A percentile compares a stretch with the other conserved stretches of the same genome.
phyloP scores from a whole-genome alignment of 805 yeast genomes.

The Sugiyamaella floridensis region DNA sequence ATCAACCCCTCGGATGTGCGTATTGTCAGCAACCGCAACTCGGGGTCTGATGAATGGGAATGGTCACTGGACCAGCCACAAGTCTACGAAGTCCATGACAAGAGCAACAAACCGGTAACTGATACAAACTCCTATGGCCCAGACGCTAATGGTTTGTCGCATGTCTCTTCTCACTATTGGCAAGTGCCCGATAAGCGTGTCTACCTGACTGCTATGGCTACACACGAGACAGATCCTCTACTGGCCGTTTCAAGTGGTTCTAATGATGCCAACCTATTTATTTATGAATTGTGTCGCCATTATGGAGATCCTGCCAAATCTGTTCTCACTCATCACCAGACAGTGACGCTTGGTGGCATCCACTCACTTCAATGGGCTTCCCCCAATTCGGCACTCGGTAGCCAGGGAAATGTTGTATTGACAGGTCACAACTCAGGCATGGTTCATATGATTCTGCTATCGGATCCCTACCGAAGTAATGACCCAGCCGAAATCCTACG shows the following conservation, averaged over 20 bases:
- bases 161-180: conserved; percentile 26
- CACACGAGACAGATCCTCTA: conserved; percentile 33
- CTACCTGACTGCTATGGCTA: conserved; percentile 32
- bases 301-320: conserved; percentile 7
- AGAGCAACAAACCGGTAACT: not conserved
- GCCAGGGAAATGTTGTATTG: conserved; percentile 41
- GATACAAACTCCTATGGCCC: not conserved
- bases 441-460: conserved; percentile 65
- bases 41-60: not conserved
- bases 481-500: conserved; percentile 65
- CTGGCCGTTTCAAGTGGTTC: conserved; percentile 54
- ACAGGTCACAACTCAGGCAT: conserved; percentile 75
- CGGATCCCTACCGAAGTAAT: conserved; percentile 42
- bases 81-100: not conserved
- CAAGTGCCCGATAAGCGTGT: conserved; percentile 31
- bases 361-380: conserved; percentile 40
- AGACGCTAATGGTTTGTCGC: not conserved
- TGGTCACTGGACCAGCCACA: not conserved
- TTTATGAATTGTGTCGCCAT: conserved; percentile 42
- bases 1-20: not conserved
- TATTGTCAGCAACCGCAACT: not conserved
- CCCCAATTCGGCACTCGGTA: conserved; percentile 28
- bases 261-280: conserved; percentile 40
- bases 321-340: conserved; percentile 51
- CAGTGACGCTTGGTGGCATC: conserved; percentile 48